Conservation (phyloP, 1,284 basidiomycete species). For the Ceratobasidium sp. region DNA sequence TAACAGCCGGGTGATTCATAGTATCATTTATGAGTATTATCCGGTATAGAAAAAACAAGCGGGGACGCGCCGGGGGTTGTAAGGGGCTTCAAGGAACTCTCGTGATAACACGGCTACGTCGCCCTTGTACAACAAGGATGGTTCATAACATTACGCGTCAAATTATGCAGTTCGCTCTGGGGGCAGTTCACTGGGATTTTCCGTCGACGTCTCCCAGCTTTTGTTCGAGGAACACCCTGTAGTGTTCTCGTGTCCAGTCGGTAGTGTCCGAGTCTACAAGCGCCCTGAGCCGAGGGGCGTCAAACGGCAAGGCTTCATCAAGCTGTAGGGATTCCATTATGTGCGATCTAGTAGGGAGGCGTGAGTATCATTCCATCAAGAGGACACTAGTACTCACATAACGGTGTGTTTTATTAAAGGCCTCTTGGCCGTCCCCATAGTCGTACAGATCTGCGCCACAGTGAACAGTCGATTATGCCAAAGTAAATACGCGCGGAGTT, state of each 20-base stretch:
- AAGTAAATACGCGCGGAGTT: slow-evolving; percentile 32
- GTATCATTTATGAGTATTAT: no score
- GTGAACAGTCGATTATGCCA: slow-evolving; percentile 26
- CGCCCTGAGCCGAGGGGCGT: neutral
- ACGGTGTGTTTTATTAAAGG: slow-evolving; percentile 15
- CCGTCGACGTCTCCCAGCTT: slow-evolving; percentile 1
- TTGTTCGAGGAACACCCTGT: slow-evolving; percentile 17
- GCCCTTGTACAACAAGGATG: no score
- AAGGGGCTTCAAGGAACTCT: no score
- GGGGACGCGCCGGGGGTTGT: neutral
- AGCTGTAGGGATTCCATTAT: slow-evolving; percentile 1
- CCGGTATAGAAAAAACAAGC: neutral
- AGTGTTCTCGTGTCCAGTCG: neutral
- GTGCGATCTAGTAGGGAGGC: neutral
- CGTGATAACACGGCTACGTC: no score
- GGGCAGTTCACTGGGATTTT: neutral
- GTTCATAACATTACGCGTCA: no score
- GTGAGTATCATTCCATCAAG: neutral
- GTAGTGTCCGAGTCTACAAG: slow-evolving; percentile 9
- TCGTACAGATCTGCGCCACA: slow-evolving; percentile 23
- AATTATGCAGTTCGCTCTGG: no score
- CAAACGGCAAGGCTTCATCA: slow-evolving; percentile 9
- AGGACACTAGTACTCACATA: neutral
- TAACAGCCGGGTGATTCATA: no score
- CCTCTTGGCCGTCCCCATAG: neutral